These are phyloP conservation scores for Udeniomyces megalosporus DNA, from an alignment of 768 basidiomycete species.

Conservation along the genomic window DNA sequence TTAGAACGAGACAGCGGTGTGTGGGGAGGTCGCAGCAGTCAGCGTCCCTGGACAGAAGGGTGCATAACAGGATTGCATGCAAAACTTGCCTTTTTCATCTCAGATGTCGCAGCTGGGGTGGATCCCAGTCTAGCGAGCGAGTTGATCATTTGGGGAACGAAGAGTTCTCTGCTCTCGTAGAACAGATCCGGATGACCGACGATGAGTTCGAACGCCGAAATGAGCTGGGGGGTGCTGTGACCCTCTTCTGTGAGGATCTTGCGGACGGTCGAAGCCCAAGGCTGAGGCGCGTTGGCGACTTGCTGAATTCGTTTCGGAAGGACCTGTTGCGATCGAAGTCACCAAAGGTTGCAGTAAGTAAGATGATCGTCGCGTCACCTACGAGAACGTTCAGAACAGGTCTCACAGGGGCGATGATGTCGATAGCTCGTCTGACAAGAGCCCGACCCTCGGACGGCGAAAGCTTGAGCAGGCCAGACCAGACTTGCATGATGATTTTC, in stretches of 20 bases:
- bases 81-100: constrained; percentile 45
- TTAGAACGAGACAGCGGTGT: neutral
- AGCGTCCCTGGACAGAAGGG: too few relatives aligned
- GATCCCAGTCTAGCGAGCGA: constrained; percentile 79
- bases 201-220: constrained; percentile 77
- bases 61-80: neutral
- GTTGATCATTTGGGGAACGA: constrained; percentile 83
- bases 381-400: too few relatives aligned
- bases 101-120: constrained; percentile 46
- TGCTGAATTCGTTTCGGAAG: constrained; percentile 45
- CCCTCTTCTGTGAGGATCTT: constrained; percentile 79
- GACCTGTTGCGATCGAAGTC: too few relatives aligned
- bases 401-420: constrained; percentile 54
- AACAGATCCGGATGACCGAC: constrained; percentile 81
- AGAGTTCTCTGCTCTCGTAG: constrained; percentile 79
- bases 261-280: constrained; percentile 75
- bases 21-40: too few relatives aligned
- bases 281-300: constrained; percentile 32
- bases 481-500: constrained; percentile 79
- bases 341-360: too few relatives aligned
- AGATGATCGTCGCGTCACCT: too few relatives aligned
- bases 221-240: constrained; percentile 44
- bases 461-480: constrained; percentile 72
- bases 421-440: constrained; percentile 67
- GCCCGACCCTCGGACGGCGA: constrained; percentile 62